phyloP scores from a whole-genome alignment of 176 grass and related monocot species.

The Rhipidocladum racemiflorum region DNA sequence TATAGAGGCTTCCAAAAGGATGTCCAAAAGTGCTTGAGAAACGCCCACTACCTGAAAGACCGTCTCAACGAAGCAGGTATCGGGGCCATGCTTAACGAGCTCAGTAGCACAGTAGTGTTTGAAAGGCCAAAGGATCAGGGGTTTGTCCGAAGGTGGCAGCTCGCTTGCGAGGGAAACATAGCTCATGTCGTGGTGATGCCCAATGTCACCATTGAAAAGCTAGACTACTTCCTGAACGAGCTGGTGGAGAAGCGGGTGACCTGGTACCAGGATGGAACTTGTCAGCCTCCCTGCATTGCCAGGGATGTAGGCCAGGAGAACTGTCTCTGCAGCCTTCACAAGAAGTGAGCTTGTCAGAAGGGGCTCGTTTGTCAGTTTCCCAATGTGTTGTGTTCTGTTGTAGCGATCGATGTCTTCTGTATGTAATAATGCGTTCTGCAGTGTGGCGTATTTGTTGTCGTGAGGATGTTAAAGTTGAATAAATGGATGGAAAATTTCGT shows the following conservation, averaged over 20 bases:
- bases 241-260: constrained; percentile 40
- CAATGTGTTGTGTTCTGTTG: constrained; percentile 20
- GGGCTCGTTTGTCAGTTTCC: neutral
- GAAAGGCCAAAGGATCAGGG: constrained; percentile 76
- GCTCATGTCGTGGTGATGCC: constrained; percentile 92
- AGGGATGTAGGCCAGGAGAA: constrained; percentile 50
- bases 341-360: constrained; percentile 20
- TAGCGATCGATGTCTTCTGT: constrained; percentile 3
- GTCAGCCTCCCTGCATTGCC: constrained; percentile 48
- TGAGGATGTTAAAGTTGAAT: constrained; percentile 30
- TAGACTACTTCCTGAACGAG: constrained; percentile 68
- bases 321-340: constrained; percentile 56
- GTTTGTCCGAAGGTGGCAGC: constrained; percentile 81
- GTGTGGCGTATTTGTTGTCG: constrained; percentile 31
- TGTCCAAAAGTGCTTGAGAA: constrained; percentile 66
- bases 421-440: constrained; percentile 34
- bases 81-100: constrained; percentile 66
- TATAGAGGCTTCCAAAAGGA: constrained; percentile 63
- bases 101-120: constrained; percentile 80
- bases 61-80: constrained; percentile 54
- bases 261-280: constrained; percentile 59
- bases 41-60: constrained; percentile 60
- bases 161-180: constrained; percentile 70
- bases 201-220: constrained; percentile 67
- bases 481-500: constrained; percentile 23